A percentile compares a stretch with the other conserved stretches of the same genome.
Evolutionary conservation across 352 stramenopile species (phyloP).

Genomic region (Pythium plurisporium): DNA sequence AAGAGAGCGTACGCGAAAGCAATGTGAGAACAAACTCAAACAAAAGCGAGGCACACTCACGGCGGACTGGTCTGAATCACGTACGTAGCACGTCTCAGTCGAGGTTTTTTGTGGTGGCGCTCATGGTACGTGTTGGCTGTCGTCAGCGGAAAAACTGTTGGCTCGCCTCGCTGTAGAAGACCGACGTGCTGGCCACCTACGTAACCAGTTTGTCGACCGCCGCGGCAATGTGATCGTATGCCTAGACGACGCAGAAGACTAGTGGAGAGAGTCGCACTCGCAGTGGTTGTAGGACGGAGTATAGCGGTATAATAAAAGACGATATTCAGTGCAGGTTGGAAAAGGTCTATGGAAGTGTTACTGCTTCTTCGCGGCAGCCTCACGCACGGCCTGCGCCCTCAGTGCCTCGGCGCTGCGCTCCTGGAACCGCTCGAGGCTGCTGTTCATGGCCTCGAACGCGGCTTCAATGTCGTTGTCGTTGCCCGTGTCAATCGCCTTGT

Average conservation of each 20-base stretch:
- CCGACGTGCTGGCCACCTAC: slow-evolving; percentile 41
- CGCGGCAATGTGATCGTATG: slow-evolving; percentile 49
- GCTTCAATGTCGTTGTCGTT: slow-evolving; percentile 62
- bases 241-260: slow-evolving; percentile 26
- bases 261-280: background rate
- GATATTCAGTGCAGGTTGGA: background rate
- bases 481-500: slow-evolving; percentile 61
- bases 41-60: slow-evolving; percentile 39
- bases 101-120: too few species aligned
- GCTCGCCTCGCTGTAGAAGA: slow-evolving; percentile 42
- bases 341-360: slow-evolving; percentile 1
- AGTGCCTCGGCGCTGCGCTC: slow-evolving; percentile 69
- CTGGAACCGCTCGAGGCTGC: slow-evolving; percentile 73
- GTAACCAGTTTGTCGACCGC: slow-evolving; percentile 57
- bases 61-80: slow-evolving; percentile 44
- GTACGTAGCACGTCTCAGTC: too few species aligned
- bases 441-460: slow-evolving; percentile 75
- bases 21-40: slow-evolving; percentile 28
- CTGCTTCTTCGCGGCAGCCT: slow-evolving; percentile 43
- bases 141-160: slow-evolving; percentile 41
- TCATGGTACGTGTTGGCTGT: too few species aligned
- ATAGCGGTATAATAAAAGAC: background rate
- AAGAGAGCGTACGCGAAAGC: slow-evolving; percentile 27
- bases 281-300: too few species aligned
- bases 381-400: slow-evolving; percentile 66